phyloP scores from a whole-genome alignment of 176 grass and related monocot species.

The Juncus effusus region DNA sequence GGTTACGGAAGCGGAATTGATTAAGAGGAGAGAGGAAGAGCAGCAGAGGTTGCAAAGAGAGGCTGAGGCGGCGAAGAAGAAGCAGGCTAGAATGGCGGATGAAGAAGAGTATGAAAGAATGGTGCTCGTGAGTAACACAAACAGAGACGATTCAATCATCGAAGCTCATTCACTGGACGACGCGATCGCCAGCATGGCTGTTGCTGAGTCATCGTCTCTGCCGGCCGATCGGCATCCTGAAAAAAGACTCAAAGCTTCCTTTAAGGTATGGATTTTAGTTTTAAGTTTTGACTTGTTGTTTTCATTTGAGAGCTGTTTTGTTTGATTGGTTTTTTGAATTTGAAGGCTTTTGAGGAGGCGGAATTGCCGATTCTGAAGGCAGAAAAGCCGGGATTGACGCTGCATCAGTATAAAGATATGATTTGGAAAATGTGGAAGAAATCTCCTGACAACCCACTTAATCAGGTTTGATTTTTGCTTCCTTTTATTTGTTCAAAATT shows the following conservation, averaged over 20 bases:
- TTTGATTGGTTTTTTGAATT: neutral
- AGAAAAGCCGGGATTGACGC: conserved; percentile 89
- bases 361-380: conserved; percentile 94
- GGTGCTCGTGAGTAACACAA: conserved; percentile 85
- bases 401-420: conserved; percentile 98
- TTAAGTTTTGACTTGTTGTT: neutral
- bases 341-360: conserved; percentile 88
- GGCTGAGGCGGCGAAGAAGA: conserved; percentile 69
- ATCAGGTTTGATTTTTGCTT: conserved; percentile 52
- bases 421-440: conserved; percentile 99
- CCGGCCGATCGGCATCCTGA: conserved; percentile 77
- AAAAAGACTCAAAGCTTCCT: conserved; percentile 75
- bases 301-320: neutral
- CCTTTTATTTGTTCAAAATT: neutral
- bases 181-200: conserved; percentile 56
- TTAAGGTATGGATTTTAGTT: conserved; percentile 53
- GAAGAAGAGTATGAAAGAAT: conserved; percentile 91
- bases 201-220: conserved; percentile 40
- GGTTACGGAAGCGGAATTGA: conserved; percentile 81
- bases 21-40: conserved; percentile 72
- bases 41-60: conserved; percentile 50
- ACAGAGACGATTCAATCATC: conserved; percentile 89
- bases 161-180: conserved; percentile 81
- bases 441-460: conserved; percentile 95
- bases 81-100: conserved; percentile 53